Conservation (phyloP, 1,284 basidiomycete species). For the Caloboletus inedulis region DNA sequence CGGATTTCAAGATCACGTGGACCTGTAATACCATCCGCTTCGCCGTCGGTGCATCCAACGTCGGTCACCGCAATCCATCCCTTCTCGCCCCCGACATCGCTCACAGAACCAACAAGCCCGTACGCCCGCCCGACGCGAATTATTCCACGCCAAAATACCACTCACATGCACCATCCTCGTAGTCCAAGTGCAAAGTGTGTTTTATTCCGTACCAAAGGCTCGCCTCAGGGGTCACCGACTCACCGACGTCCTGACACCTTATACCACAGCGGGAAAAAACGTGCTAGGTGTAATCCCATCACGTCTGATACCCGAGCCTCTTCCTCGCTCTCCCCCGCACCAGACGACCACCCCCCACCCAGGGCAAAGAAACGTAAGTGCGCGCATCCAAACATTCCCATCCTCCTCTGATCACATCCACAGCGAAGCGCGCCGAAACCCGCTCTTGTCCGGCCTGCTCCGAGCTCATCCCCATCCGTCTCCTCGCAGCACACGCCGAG, state of each 20-base stretch:
- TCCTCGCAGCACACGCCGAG: constrained; percentile 57
- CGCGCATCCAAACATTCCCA: background rate
- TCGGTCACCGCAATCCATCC: constrained; percentile 22
- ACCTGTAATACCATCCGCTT: background rate
- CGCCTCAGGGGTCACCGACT: constrained; percentile 7
- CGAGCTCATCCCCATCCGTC: constrained; percentile 65
- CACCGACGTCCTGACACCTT: background rate
- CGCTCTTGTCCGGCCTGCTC: constrained; percentile 68
- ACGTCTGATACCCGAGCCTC: constrained; percentile 15
- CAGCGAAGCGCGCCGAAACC: constrained; percentile 70
- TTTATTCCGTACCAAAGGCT: background rate
- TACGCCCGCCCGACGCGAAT: background rate
- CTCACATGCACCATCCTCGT: constrained; percentile 11
- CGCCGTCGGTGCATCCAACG: constrained; percentile 21
- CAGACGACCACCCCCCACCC: constrained; percentile 11
- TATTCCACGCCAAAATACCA: constrained; percentile 1
- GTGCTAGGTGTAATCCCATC: constrained; percentile 9
- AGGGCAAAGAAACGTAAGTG: constrained; percentile 31
- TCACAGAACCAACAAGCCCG: background rate
- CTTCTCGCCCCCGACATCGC: background rate
- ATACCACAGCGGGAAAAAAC: constrained; percentile 29
- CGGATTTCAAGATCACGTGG: constrained; percentile 10
- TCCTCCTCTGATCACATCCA: constrained; percentile 55
- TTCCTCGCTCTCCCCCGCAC: constrained; percentile 31
- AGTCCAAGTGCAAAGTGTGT: constrained; percentile 19